phyloP scores from a whole-genome alignment of 1,139 yeast species.

The Taphrina populina region DNA sequence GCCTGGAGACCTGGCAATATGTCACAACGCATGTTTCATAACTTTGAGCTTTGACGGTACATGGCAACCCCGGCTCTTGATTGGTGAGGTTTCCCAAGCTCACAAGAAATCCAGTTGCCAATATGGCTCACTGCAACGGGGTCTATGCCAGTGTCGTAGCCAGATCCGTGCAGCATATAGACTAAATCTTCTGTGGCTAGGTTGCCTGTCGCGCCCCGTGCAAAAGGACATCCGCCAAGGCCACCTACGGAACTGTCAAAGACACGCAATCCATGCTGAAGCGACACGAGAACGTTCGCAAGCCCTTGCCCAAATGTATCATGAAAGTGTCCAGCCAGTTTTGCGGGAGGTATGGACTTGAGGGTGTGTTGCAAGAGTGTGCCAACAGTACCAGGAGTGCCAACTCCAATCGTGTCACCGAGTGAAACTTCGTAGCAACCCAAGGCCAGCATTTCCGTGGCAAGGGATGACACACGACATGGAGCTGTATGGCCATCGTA shows the following conservation, averaged over 20 bases:
- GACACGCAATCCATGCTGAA: slow-evolving; percentile 44
- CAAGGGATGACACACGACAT: slow-evolving; percentile 42
- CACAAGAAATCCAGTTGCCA: slow-evolving; percentile 44
- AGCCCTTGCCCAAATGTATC: slow-evolving; percentile 48
- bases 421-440: slow-evolving; percentile 47
- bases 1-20: too few relatives aligned
- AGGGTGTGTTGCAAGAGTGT: slow-evolving; percentile 42
- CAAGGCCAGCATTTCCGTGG: slow-evolving; percentile 42
- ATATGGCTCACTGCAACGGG: slow-evolving; percentile 42
- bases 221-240: slow-evolving; percentile 48
- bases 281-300: slow-evolving; percentile 45
- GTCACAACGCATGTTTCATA: too few relatives aligned
- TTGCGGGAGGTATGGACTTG: slow-evolving; percentile 41
- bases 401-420: slow-evolving; percentile 48
- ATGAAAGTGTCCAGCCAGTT: slow-evolving; percentile 47
- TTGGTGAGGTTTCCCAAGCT: slow-evolving; percentile 42
- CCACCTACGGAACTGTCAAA: slow-evolving; percentile 46
- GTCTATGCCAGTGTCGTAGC: slow-evolving; percentile 45
- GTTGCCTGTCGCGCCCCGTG: slow-evolving; percentile 47
- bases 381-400: slow-evolving; percentile 44
- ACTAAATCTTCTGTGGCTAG: slow-evolving; percentile 47
- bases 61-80: slow-evolving; percentile 45
- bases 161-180: slow-evolving; percentile 46
- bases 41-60: slow-evolving; percentile 3
- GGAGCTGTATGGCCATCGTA: slow-evolving; percentile 47